Evolutionary conservation across 768 basidiomycete genomes (phyloP).

Genomic region (Kwoniella dendrophila): DNA sequence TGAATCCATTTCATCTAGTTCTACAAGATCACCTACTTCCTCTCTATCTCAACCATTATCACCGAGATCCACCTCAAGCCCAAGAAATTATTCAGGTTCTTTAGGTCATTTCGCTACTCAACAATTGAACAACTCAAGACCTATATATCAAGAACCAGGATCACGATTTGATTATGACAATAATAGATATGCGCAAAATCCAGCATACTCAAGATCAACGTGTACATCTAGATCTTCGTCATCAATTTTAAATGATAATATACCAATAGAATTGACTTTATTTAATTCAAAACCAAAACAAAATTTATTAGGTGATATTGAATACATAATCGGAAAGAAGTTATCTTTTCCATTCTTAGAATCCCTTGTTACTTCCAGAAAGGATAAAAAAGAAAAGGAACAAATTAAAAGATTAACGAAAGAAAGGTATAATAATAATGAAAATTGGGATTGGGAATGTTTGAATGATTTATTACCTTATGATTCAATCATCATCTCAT

Average conservation of each 20-base stretch:
- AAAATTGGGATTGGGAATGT: constrained; percentile 8
- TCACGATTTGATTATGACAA: neutral
- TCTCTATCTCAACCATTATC: constrained; percentile 14
- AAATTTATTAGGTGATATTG: constrained; percentile 39
- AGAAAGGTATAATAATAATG: constrained; percentile 28
- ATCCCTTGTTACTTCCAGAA: neutral
- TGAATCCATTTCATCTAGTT: neutral
- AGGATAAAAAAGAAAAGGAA: constrained; percentile 15
- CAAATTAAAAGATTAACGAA: constrained; percentile 27
- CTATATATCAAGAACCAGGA: neutral
- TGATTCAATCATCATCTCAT: constrained; percentile 23
- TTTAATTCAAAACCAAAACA: constrained; percentile 34
- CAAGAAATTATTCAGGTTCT: neutral
- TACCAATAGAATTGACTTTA: constrained; percentile 33
- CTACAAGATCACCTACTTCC: constrained; percentile 6
- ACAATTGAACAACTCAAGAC: neutral
- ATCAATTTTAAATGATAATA: neutral
- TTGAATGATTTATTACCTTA: neutral
- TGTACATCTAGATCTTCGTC: constrained; percentile 2
- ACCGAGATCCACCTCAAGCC: neutral
- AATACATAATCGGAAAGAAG: constrained; percentile 41
- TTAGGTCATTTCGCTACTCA: constrained; percentile 11
- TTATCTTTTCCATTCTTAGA: constrained; percentile 38
- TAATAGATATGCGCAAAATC: neutral
- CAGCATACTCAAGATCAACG: constrained; percentile 7